Conservation (phyloP, 495 filamentous ascomycete genomes). For the Friedmanniomyces simplex region DNA sequence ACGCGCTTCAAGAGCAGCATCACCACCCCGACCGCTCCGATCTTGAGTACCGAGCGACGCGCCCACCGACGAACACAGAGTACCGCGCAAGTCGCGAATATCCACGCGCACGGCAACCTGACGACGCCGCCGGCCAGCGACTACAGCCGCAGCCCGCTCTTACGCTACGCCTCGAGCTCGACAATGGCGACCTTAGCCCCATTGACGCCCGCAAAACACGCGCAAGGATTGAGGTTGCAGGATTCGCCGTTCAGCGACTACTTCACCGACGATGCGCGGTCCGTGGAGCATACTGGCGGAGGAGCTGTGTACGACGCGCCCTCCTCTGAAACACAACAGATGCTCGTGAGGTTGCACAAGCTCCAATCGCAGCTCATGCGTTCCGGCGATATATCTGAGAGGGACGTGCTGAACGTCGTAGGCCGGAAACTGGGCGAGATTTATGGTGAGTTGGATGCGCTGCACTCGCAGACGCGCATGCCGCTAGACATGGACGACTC, state of each 20-base stretch:
- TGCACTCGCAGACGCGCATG: conserved; percentile 17
- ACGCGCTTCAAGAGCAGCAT: not conserved
- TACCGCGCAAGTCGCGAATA: not conserved
- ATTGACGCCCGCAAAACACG: not conserved
- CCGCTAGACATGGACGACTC: conserved; percentile 21
- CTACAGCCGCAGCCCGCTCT: not conserved
- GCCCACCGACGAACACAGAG: conserved; percentile 11
- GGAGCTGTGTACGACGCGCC: conserved; percentile 2
- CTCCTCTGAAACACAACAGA: conserved; percentile 13
- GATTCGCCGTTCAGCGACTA: conserved; percentile 31
- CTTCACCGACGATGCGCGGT: conserved; percentile 24
- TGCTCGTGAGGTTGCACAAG: conserved; percentile 12
- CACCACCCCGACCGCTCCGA: conserved; percentile 1
- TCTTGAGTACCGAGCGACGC: conserved; percentile 4
- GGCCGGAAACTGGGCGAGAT: conserved; percentile 15
- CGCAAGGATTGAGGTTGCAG: not conserved
- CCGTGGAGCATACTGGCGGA: not conserved
- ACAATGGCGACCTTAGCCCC: not conserved
- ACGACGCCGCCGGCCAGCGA: conserved; percentile 1
- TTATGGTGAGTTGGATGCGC: conserved; percentile 15
- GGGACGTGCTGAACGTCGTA: conserved; percentile 7
- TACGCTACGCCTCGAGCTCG: conserved; percentile 1
- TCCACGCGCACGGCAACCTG: not conserved
- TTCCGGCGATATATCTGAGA: not conserved
- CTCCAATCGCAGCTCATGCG: conserved; percentile 15